A percentile compares a stretch with the other conserved stretches of the same genome.
phyloP scores from a whole-genome alignment of 2,329 filamentous ascomycete species.

The Fusarium austroafricanum region DNA sequence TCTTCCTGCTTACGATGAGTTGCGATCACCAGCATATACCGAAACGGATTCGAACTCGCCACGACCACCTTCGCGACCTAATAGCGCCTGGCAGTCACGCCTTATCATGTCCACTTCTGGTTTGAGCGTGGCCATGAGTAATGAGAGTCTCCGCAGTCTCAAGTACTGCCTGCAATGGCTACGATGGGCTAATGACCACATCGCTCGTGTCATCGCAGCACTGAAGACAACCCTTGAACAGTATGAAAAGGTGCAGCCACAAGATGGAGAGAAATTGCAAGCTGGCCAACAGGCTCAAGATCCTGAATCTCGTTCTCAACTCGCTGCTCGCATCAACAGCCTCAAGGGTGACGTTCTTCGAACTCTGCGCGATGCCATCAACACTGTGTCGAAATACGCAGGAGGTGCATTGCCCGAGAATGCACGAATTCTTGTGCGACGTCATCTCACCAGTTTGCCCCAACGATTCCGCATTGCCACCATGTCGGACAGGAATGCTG shows the following conservation, averaged over 20 bases:
- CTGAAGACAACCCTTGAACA: conserved; percentile 82
- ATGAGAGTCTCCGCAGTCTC: conserved; percentile 84
- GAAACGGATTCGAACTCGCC: conserved; percentile 59
- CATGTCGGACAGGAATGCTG: conserved; percentile 52
- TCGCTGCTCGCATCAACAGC: conserved; percentile 72
- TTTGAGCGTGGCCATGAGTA: conserved; percentile 89
- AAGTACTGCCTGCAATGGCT: conserved; percentile 87
- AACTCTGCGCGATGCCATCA: conserved; percentile 82
- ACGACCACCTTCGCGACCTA: conserved; percentile 46
- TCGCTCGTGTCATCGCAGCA: conserved; percentile 79
- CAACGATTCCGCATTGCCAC: conserved; percentile 83
- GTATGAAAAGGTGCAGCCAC: conserved; percentile 68
- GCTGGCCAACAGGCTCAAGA: conserved; percentile 7
- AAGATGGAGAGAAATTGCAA: conserved; percentile 26
- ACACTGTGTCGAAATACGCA: conserved; percentile 88
- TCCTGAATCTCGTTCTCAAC: conserved; percentile 52
- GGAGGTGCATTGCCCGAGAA: conserved; percentile 94
- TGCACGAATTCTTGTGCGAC: conserved; percentile 82
- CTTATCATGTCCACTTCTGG: conserved; percentile 92
- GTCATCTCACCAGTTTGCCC: conserved; percentile 85
- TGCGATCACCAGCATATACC: conserved; percentile 79
- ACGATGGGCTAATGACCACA: conserved; percentile 82
- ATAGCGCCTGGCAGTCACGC: conserved; percentile 77
- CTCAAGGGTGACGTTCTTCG: conserved; percentile 79
- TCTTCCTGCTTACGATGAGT: conserved; percentile 85